A percentile compares a stretch with the other conserved stretches of the same genome.
Conservation (phyloP, 2,329 filamentous ascomycete species). For the Scopulariopsis brevicaulis region DNA sequence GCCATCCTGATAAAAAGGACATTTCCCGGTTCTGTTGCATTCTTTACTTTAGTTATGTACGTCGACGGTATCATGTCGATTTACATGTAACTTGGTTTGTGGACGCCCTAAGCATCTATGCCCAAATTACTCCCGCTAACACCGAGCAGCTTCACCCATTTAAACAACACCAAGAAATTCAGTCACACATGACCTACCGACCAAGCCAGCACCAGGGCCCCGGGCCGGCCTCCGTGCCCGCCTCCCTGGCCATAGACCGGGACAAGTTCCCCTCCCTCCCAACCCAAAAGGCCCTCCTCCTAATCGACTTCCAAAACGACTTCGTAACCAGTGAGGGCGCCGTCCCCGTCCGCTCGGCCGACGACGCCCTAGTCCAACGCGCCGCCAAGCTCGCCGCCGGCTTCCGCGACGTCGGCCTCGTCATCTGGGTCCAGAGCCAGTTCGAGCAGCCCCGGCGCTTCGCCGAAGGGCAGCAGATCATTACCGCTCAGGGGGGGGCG, state of each 20-base stretch:
- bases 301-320: constrained; percentile 86
- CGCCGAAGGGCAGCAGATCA: constrained; percentile 36
- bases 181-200: background rate
- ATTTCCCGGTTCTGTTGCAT: background rate
- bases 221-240: background rate
- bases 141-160: background rate
- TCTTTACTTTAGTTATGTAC: background rate
- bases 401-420: constrained; percentile 60
- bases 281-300: constrained; percentile 60
- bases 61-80: background rate
- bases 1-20: background rate
- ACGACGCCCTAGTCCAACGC: constrained; percentile 54
- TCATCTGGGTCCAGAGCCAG: constrained; percentile 78
- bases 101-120: background rate
- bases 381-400: constrained; percentile 54
- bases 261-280: constrained; percentile 42
- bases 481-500: constrained; percentile 17
- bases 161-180: background rate
- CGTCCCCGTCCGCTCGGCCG: constrained; percentile 48
- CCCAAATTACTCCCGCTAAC: background rate
- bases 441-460: constrained; percentile 52
- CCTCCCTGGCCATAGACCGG: constrained; percentile 27
- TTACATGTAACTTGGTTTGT: background rate
- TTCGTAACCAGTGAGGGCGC: constrained; percentile 61
- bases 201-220: background rate